Base-by-base conservation (phyloP, 23 red algal species). In the Gracilaria gracilis region DNA sequence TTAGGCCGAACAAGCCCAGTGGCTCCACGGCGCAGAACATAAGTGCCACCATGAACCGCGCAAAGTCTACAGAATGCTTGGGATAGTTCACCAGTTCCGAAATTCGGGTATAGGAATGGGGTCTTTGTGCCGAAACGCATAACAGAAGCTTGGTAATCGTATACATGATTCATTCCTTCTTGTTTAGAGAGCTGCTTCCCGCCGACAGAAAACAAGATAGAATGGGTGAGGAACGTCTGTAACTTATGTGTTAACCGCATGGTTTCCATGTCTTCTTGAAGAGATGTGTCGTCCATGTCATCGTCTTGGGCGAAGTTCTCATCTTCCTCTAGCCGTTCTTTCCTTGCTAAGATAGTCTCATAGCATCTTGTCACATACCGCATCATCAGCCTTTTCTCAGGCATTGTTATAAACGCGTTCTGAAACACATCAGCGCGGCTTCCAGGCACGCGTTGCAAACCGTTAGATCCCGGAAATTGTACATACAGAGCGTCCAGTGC, bases 41-140 rank as follows among this genome's bases (percentile, higher is more conserved):
- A 92, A 42, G 75, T 77, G 0, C 79, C 89, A 42, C 89, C 89
- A 75, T 92, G 89, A 33, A 92, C 89, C 12, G 89, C 89, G 53
- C 61, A 73, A 1, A 92, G 50, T 36, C 89, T 82, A 47, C 79
- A 82, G 55, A 92, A 84, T 61, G 89, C 89, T 50, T 92, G 89
- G 16, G 89, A 57, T 19, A 92, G 76, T 51, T 92, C 89, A 4
- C 78, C 89, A 4, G 80, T 83, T 44, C 89, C 89, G 53, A 81
- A 92, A 75, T 84, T 71, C 12, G 89, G 89, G 36, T 61, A 59
- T 12, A 92, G 89, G 14, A 83, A 84, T 17, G 89, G 79, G 13
- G 89, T 92, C 16, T 62, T 75, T 29, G 80, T 92, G 32, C 55
- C 38, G 32, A 92, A 84, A 21, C 79, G 79, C 40, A 65, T 65